Evolutionary conservation across 2,329 filamentous ascomycete species (phyloP), one percentile per base, ranked within the genome.

Genomic region (Eutypella sp.): DNA sequence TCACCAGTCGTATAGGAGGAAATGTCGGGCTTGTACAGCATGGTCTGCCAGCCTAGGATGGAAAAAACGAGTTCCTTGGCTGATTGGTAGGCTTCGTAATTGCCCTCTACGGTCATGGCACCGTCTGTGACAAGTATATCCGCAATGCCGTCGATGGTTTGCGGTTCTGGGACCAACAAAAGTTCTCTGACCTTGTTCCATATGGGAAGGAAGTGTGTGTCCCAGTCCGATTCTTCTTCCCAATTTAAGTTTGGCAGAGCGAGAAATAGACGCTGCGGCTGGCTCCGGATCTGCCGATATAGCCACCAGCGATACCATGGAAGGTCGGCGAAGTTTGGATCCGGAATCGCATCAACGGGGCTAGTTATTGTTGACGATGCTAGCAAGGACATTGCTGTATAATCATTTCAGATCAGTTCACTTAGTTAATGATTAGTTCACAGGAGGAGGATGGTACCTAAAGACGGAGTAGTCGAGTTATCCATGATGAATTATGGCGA

Each of bases 21-120:
- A 45, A 48, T 39, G 31, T 55, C 50, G 19, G 53, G 48, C 15
- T 42, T 47, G 41, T 57, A 60, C 5, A 58, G 49, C 52, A 58
- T 58, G 10, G 55, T 57, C 36, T 56, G 51, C 55, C 52, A 60
- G 22, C 55, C 57, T 9, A 57, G 41, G 15, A 59, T 45, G 19
- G 52, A 47, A 41, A 60, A 58, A 9, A 60, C 50, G 16, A 58
- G 46, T 31, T 48, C 40, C 39, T 37, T 47, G 5, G 44, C 46
- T 20, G 47, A 51, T 33, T 39, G 33, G 10, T 33, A 33, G 23
- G 39, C 27, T 16, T 47, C 16, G 23, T 47, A 46, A 19, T 44
- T 37, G n/a, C 46, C 31, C 29, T 41, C 33, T 13, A 16, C 37
- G 34, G 20, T 22, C 19, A 55, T 24, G 41, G 46, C 40, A 4